Base-by-base conservation (phyloP, 768 basidiomycete genomes). In the Xanthoconium purpureum region DNA sequence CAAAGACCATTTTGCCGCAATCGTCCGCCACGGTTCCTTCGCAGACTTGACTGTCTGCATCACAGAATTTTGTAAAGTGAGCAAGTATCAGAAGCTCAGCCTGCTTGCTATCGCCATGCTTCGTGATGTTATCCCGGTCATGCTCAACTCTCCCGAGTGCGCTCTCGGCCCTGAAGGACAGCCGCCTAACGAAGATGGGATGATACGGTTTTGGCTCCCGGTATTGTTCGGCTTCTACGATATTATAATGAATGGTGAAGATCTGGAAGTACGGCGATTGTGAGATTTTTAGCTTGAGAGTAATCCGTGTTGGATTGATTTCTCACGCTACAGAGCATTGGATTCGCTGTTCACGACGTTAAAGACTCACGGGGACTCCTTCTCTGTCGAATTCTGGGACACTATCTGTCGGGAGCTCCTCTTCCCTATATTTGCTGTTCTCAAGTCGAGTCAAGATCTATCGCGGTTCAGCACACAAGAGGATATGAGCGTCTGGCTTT, bases 211-310 rank as follows among this genome's bases (percentile, higher is more conserved):
- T 72, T 99, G 97, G 97, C 94, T 91, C 77, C 97, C 97, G 0
- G 85, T 93, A 2, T 78, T 98, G 37, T 96, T 98, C 67, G 89
- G 91, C n/a, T 98, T 98, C 77, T 98, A 95, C 73, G 97, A 98
- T 71, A 96, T 99, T 52, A 96, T 99, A 69, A 98, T 99, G 96
- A 98, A 97, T 59, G 97, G 94, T 17, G 97, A 98, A 71, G 97
- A 99, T 67, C 76, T 99, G 29, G 97, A 99, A 81, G 94, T 99
- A 50, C 85, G 97, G 63, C 83, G 95, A 67, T 72, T 98, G 97
- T 99, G 69, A 75, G 93, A 79, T 13, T 52, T 50, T 33, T n/a
- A 40, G 37, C 37, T 14, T 18, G 35, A 30, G 17, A 6, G 6
- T 52, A 13, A 36, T 47, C 48, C 57, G 29, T 55, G 37, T 51